phyloP scores from a whole-genome alignment of 768 basidiomycete species.

The Cantharellus cinnabarinus region DNA sequence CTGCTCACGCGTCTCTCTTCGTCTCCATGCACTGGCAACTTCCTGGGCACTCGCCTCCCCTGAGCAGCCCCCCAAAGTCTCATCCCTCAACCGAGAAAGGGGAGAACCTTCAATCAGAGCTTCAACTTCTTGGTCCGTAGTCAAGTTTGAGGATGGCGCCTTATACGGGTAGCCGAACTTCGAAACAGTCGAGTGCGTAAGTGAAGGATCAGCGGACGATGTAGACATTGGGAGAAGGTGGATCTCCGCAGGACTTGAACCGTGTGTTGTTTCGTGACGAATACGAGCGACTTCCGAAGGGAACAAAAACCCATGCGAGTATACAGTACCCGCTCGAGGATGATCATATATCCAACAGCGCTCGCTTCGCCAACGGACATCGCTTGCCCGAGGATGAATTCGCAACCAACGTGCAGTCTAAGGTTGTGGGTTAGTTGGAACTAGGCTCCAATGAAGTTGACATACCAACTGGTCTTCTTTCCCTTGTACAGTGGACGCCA shows the following conservation, averaged over 20 bases:
- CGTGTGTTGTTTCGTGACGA: conserved; percentile 22
- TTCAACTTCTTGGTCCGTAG: conserved; percentile 55
- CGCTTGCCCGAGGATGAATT: conserved; percentile 26
- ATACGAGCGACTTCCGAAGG: conserved; percentile 68
- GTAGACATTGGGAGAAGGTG: background rate
- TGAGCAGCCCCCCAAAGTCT: background rate
- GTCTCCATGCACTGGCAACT: conserved; percentile 10
- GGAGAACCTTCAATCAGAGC: conserved; percentile 83
- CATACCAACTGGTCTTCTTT: conserved; percentile 22
- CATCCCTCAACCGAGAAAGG: conserved; percentile 39
- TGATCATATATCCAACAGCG: conserved; percentile 98
- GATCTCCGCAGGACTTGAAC: background rate
- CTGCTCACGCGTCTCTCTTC: conserved; percentile 11
- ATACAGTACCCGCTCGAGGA: conserved; percentile 85
- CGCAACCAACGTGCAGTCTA: conserved; percentile 21
- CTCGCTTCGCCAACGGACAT: conserved; percentile 80
- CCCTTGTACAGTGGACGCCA: conserved; percentile 17
- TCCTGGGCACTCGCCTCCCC: conserved; percentile 7
- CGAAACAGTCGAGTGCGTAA: conserved; percentile 66
- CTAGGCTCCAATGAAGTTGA: background rate
- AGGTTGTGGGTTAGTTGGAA: no score
- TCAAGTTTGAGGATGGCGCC: conserved; percentile 45
- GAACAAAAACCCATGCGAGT: conserved; percentile 88
- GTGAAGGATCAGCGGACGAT: conserved; percentile 11
- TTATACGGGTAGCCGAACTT: conserved; percentile 62